phyloP scores from a whole-genome alignment of 2,329 filamentous ascomycete species.

The Colletotrichum salicis region DNA sequence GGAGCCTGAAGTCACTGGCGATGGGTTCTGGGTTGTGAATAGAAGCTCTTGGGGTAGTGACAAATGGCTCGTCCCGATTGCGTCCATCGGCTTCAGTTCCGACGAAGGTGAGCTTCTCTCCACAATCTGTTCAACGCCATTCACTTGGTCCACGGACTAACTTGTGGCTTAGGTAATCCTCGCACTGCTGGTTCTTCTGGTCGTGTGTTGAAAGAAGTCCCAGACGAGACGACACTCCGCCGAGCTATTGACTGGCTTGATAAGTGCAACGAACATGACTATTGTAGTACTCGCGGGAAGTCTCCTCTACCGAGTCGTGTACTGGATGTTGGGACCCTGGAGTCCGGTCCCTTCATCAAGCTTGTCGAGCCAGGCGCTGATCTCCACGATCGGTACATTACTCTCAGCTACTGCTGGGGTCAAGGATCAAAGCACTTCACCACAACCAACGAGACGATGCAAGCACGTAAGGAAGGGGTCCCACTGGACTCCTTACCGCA shows the following conservation, averaged over 20 bases:
- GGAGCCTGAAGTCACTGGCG: background rate
- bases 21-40: constrained; percentile 23
- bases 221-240: constrained; percentile 15
- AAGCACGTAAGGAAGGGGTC: constrained; percentile 7
- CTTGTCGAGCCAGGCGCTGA: constrained; percentile 15
- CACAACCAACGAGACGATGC: constrained; percentile 19
- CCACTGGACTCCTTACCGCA: constrained; percentile 30
- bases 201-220: constrained; percentile 13
- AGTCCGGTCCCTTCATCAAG: background rate
- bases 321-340: background rate
- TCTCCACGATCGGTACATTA: constrained; percentile 3
- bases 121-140: background rate
- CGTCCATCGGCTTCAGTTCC: constrained; percentile 13
- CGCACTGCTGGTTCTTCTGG: constrained; percentile 1
- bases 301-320: constrained; percentile 11
- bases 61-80: constrained; percentile 1
- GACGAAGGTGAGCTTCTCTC: constrained; percentile 4
- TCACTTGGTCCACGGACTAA: background rate
- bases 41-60: background rate
- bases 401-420: constrained; percentile 31
- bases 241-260: constrained; percentile 17
- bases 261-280: constrained; percentile 16
- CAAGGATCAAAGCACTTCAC: constrained; percentile 4
- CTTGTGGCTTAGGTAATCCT: background rate
- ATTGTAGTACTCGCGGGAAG: background rate